phyloP scores from a whole-genome alignment of 768 basidiomycete genomes.

The Phanerochaete carnosa region DNA sequence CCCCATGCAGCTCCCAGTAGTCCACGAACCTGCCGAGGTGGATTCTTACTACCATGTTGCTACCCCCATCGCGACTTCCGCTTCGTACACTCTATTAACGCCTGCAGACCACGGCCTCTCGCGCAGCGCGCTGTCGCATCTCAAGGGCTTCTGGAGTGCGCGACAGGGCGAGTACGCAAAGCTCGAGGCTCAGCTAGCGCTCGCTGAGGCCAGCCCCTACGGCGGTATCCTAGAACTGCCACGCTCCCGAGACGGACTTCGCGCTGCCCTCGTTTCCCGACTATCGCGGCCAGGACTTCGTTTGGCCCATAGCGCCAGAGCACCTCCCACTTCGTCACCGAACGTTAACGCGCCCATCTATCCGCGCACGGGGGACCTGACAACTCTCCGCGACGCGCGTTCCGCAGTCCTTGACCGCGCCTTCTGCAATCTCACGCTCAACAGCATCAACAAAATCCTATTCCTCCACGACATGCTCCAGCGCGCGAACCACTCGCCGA shows the following conservation, averaged over 20 bases:
- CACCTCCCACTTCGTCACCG: conserved; percentile 2
- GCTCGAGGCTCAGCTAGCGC: conserved; percentile 11
- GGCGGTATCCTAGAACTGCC: conserved; percentile 16
- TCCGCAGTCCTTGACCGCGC: conserved; percentile 54
- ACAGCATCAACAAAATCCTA: conserved; percentile 66
- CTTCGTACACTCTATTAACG: background rate
- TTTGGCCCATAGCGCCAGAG: background rate
- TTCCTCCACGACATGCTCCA: conserved; percentile 59
- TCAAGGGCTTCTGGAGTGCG: conserved; percentile 60
- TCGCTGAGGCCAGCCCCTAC: conserved; percentile 15
- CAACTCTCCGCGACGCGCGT: conserved; percentile 55
- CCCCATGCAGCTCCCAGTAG: background rate
- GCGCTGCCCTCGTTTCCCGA: conserved; percentile 1
- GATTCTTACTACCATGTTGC: background rate
- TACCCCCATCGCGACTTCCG: background rate
- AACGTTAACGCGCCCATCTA: conserved; percentile 31
- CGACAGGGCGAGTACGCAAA: conserved; percentile 52
- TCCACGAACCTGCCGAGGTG: background rate
- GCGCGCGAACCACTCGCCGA: conserved; percentile 7
- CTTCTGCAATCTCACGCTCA: conserved; percentile 53
- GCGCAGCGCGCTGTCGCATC: conserved; percentile 52
- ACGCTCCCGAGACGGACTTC: conserved; percentile 3
- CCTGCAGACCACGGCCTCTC: conserved; percentile 57
- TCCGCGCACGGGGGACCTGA: conserved; percentile 64
- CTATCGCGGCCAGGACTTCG: background rate